Evolutionary conservation across 169 alveolate species (phyloP).

Genomic region (Eimeria praecox): DNA sequence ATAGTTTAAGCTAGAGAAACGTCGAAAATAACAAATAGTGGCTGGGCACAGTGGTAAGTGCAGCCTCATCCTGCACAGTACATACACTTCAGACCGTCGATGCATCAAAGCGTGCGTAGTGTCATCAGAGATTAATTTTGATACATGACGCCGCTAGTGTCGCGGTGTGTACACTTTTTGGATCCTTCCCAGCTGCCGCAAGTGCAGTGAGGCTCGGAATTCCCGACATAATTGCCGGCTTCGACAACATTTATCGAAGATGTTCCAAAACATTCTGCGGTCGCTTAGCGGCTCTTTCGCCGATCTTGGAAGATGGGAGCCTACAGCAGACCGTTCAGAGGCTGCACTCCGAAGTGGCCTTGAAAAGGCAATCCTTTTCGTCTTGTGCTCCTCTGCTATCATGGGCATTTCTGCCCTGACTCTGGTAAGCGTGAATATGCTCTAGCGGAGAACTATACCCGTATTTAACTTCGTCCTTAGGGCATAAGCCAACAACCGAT

Average conservation of each 20-base stretch:
- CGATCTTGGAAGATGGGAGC: constrained; percentile 60
- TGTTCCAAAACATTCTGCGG: constrained; percentile 61
- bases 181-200: constrained; percentile 57
- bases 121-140: constrained; percentile 49
- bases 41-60: neutral
- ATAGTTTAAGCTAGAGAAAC: neutral
- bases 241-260: constrained; percentile 29
- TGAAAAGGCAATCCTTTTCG: constrained; percentile 51
- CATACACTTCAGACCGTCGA: constrained; percentile 46
- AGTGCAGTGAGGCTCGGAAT: constrained; percentile 62
- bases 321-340: constrained; percentile 57
- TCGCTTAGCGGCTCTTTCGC: constrained; percentile 72
- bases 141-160: constrained; percentile 57
- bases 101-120: constrained; percentile 1
- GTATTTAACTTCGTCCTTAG: neutral
- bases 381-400: constrained; percentile 71
- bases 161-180: constrained; percentile 67
- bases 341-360: constrained; percentile 55
- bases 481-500: constrained; percentile 69
- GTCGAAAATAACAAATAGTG: constrained; percentile 34
- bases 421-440: constrained; percentile 18
- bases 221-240: constrained; percentile 40
- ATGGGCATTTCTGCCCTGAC: constrained; percentile 60
- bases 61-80: neutral
- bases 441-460: neutral